These are phyloP conservation scores for Brasenia schreberi DNA, from an alignment of 164 flowering plant genomes.

Conservation along the genomic window DNA sequence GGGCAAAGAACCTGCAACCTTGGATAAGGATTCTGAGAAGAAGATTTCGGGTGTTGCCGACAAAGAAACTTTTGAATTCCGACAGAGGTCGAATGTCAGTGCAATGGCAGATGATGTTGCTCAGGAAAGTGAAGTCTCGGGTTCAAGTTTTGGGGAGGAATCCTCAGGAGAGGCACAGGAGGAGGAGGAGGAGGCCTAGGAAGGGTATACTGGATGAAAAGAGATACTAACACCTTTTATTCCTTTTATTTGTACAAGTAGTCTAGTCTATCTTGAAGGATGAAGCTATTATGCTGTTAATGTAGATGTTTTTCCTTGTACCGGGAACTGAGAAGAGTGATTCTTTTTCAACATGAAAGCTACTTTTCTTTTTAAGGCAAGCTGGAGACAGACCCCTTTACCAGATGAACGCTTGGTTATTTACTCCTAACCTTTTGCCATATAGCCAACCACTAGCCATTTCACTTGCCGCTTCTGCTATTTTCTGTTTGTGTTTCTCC, in stretches of 20 bases:
- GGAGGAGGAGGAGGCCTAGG: not conserved
- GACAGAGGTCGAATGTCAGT: not conserved
- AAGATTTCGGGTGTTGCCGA: conserved; percentile 11
- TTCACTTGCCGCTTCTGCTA: no score
- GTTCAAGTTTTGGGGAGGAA: conserved; percentile 1
- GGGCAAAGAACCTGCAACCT: conserved; percentile 24
- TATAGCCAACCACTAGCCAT: no score
- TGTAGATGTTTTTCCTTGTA: not conserved
- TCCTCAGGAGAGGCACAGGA: not conserved
- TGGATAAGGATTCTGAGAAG: conserved; percentile 18
- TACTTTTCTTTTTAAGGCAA: no score
- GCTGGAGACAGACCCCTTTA: no score
- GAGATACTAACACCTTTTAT: not conserved
- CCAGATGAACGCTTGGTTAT: no score
- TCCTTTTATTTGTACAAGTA: not conserved
- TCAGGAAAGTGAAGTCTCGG: conserved; percentile 4
- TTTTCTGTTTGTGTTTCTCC: no score
- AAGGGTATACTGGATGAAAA: not conserved
- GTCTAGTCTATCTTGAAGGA: not conserved
- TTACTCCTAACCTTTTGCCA: no score
- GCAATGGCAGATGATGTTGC: not conserved
- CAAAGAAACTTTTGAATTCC: conserved; percentile 13
- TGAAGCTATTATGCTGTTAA: not conserved
- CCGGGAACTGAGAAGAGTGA: not conserved
- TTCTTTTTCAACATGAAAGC: no score